phyloP scores from a whole-genome alignment of 345 rosid genomes.

The Syzygium aromaticum region DNA sequence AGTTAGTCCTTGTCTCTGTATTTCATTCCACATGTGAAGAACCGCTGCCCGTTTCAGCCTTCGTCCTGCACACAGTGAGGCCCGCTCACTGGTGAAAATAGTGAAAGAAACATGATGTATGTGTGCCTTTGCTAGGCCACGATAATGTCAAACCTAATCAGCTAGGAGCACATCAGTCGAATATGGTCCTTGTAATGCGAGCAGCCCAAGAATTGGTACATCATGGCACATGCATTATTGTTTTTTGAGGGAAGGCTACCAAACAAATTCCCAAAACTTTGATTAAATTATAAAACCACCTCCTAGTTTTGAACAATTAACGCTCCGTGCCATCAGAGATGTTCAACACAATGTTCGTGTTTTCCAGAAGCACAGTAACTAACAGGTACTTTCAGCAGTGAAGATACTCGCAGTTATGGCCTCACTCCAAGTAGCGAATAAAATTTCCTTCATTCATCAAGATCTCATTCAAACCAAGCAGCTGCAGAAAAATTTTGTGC shows the following conservation, averaged over 20 bases:
- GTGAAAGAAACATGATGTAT: background rate
- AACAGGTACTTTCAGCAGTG: background rate
- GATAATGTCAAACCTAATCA: background rate
- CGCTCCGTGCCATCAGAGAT: background rate
- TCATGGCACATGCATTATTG: background rate
- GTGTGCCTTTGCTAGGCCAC: background rate
- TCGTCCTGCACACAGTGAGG: conserved; percentile 40
- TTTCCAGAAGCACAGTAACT: background rate
- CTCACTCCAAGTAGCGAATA: background rate
- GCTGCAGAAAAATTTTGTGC: background rate
- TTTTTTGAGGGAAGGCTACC: background rate
- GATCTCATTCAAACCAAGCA: background rate
- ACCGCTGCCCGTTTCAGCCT: conserved; percentile 53
- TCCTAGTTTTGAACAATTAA: background rate
- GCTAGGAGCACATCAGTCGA: background rate
- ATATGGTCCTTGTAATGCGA: background rate
- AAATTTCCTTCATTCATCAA: background rate
- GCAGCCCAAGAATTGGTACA: background rate
- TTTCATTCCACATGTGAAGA: conserved; percentile 58
- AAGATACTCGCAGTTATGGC: background rate
- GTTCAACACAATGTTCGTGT: background rate
- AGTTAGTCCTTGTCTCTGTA: background rate
- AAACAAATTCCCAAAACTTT: background rate
- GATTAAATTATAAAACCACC: background rate
- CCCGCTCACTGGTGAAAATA: background rate